phyloP scores from a whole-genome alignment of 352 stramenopile genomes.

The Pseudoperonospora humuli region DNA sequence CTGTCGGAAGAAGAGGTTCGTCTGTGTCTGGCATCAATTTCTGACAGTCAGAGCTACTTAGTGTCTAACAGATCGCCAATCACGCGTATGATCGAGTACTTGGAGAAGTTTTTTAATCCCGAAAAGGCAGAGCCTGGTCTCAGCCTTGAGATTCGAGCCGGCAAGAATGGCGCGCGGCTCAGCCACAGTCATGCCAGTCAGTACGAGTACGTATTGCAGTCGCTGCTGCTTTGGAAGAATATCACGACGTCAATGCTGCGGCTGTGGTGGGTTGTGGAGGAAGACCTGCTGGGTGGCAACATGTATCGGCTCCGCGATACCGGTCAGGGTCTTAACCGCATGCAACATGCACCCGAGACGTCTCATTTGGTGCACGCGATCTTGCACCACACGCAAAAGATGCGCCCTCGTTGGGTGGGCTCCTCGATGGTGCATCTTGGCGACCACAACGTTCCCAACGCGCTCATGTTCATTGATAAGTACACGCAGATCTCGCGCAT shows the following conservation, averaged over 20 bases:
- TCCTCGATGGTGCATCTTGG: constrained; percentile 90
- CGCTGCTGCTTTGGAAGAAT: constrained; percentile 52
- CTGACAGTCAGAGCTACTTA: constrained; percentile 56
- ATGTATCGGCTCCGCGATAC: constrained; percentile 58
- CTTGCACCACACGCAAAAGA: constrained; percentile 38
- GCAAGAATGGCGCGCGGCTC: constrained; percentile 50
- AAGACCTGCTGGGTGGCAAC: constrained; percentile 44
- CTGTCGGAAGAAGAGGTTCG: constrained; percentile 49
- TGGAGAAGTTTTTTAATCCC: constrained; percentile 49
- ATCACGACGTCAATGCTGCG: constrained; percentile 53
- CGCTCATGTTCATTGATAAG: constrained; percentile 94
- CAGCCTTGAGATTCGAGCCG: constrained; percentile 49
- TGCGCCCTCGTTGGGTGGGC: constrained; percentile 64
- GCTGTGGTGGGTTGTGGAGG: constrained; percentile 57
- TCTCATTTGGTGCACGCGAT: constrained; percentile 47
- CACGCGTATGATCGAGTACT: constrained; percentile 51
- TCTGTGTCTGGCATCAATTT: constrained; percentile 38
- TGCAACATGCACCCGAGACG: constrained; percentile 55
- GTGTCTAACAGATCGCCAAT: constrained; percentile 51
- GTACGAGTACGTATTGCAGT: constrained; percentile 64
- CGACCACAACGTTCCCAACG: constrained; percentile 94
- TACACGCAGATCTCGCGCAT: constrained; percentile 87
- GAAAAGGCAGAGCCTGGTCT: constrained; percentile 35
- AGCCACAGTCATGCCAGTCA: constrained; percentile 51
- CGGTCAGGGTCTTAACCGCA: constrained; percentile 56